These are phyloP conservation scores for Kazachstania kunashirensis DNA, from an alignment of 805 yeast species.

Conservation along the genomic window DNA sequence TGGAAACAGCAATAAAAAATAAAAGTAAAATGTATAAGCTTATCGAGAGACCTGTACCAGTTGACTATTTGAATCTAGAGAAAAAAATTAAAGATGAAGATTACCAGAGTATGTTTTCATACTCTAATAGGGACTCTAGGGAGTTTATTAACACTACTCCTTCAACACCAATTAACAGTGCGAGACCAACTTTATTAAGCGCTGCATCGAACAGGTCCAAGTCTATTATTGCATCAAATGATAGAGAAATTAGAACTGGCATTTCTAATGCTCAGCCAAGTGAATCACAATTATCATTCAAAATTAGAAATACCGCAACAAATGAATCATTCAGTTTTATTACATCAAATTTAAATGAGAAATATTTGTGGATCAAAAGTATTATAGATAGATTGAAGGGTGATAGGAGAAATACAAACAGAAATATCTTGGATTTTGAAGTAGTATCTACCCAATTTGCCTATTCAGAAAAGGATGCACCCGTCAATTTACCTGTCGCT, in stretches of 20 bases:
- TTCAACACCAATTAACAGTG: conserved; percentile 14
- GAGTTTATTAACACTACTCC: not conserved
- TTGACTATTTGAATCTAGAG: conserved; percentile 48
- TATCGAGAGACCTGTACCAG: conserved; percentile 50
- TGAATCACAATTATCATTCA: conserved; percentile 31
- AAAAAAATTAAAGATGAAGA: conserved; percentile 26
- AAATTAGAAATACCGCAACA: conserved; percentile 50
- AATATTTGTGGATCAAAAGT: conserved; percentile 48
- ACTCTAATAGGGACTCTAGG: conserved; percentile 7
- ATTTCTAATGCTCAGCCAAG: conserved; percentile 12
- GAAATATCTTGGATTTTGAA: conserved; percentile 46
- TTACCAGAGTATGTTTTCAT: conserved; percentile 5
- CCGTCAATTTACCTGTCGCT: conserved; percentile 43
- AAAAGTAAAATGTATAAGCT: conserved; percentile 32
- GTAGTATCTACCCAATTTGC: conserved; percentile 55
- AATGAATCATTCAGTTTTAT: conserved; percentile 44
- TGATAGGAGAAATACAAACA: conserved; percentile 25
- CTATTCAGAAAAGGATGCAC: conserved; percentile 45
- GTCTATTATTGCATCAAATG: conserved; percentile 5
- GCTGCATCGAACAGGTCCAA: conserved; percentile 18
- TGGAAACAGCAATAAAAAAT: conserved; percentile 43
- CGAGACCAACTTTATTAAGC: conserved; percentile 16
- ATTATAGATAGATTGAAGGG: conserved; percentile 41
- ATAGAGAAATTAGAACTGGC: conserved; percentile 5
- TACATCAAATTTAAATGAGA: conserved; percentile 38